Evolutionary conservation across 352 stramenopile species (phyloP).

Genomic region (Phytopythium cucurbitacearum): DNA sequence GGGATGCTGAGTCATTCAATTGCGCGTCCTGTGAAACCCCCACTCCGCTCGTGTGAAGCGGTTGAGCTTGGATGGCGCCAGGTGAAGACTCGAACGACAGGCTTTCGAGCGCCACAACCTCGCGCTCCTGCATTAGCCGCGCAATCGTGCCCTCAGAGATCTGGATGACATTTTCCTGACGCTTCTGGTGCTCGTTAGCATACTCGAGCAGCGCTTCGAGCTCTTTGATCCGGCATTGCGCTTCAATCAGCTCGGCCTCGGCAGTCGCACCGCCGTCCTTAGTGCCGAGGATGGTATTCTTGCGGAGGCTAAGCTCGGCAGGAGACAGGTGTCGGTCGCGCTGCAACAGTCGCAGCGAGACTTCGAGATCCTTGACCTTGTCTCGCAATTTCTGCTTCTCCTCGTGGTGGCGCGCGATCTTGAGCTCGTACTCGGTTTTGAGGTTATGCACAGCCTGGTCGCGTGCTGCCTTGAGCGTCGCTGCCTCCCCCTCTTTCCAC

Average conservation of each 20-base stretch:
- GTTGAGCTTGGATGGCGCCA: no score
- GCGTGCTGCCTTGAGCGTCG: constrained; percentile 31
- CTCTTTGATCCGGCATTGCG: constrained; percentile 48
- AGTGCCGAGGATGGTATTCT: constrained; percentile 43
- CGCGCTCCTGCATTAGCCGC: constrained; percentile 41
- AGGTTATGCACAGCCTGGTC: constrained; percentile 56
- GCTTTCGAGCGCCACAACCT: constrained; percentile 30
- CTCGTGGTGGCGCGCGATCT: constrained; percentile 60
- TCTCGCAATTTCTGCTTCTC: constrained; percentile 70
- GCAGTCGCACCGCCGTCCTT: constrained; percentile 23
- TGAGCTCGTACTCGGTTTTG: constrained; percentile 61
- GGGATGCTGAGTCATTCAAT: no score
- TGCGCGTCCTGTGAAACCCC: no score
- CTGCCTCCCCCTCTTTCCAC: constrained; percentile 56
- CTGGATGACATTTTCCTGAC: constrained; percentile 52
- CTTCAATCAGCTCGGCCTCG: constrained; percentile 57
- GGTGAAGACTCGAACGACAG: constrained; percentile 13
- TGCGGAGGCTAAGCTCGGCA: constrained; percentile 55
- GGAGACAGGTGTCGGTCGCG: constrained; percentile 56
- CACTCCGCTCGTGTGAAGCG: no score
- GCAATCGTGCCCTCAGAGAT: constrained; percentile 53
- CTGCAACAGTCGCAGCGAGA: constrained; percentile 56
- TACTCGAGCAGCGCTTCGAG: constrained; percentile 51
- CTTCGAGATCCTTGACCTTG: constrained; percentile 71
- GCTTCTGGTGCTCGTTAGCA: constrained; percentile 47